Evolutionary conservation across 2,329 filamentous ascomycete species (phyloP), one percentile per base, ranked within the genome.

Genomic region (Colletotrichum gloeosporioides): DNA sequence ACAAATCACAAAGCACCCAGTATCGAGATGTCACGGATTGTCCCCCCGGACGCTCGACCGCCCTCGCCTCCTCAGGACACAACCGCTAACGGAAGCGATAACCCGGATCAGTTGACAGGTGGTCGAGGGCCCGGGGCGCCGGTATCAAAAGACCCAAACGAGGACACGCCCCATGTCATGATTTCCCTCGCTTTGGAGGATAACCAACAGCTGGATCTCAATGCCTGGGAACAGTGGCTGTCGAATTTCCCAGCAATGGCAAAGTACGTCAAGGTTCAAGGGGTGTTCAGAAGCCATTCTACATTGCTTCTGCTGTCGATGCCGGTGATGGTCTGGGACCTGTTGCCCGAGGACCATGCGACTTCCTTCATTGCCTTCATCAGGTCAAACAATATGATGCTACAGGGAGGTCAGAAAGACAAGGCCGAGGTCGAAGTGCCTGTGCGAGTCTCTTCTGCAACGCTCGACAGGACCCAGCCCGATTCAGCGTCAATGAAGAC

Each of bases 271-370:
- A 91, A 91, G 79, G 88, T 92, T 8, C 90, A 92, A 79, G 90
- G 90, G 10, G 87, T 92, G 1, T 92, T 92, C 82, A 91, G 91
- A 79, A 92, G 90, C 66, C 90, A 92, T 78, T 92, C 91, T 1
- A 92, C 89, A 0, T 82, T 92, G 57, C 85, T 92, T 8, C 82
- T 92, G 8, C 82, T 92, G 4, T 92, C 91, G 0, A 85, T 92
- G 80, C 91, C 91, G 0, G 88, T 92, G 13, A 89, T 90, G 82
- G 84, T 92, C 4, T 92, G 91, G 91, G 89, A 92, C 78, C 82
- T 92, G 59, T 84, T 92, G 0, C 90, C 90, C 0, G 90, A 92
- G 44, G 86, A 92, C 68, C 87, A 86, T 31, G 90, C 90, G 1
- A 90, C 89, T 62, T 89, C 89, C 0, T 92, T 92, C 72, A 83